Conservation (phyloP, 2,329 filamentous ascomycete genomes). For the Cladosporium sp. region DNA sequence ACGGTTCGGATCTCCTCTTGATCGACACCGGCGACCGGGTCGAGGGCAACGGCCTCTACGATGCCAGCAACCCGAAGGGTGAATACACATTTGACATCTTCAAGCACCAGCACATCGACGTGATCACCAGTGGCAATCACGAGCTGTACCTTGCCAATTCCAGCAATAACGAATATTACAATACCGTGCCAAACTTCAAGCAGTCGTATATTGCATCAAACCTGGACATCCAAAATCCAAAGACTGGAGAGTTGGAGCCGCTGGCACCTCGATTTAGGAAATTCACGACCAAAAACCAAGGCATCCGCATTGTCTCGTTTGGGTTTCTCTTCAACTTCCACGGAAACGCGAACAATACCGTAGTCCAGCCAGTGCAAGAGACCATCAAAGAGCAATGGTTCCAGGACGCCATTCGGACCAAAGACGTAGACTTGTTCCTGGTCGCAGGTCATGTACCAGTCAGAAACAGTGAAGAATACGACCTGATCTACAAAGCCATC, state of each 20-base stretch:
- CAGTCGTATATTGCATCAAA: conserved; percentile 86
- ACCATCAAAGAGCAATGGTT: conserved; percentile 87
- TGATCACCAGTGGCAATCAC: conserved; percentile 88
- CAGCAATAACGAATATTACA: conserved; percentile 70
- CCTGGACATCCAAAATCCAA: conserved; percentile 76
- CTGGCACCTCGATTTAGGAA: conserved; percentile 80
- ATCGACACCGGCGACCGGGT: conserved; percentile 91
- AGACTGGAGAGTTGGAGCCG: conserved; percentile 66
- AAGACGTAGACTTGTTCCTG: conserved; percentile 78
- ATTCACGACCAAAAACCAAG: conserved; percentile 87
- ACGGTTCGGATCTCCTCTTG: conserved; percentile 82
- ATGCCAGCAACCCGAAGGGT: conserved; percentile 82
- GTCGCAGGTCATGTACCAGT: conserved; percentile 83
- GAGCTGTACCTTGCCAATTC: conserved; percentile 84
- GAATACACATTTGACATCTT: conserved; percentile 85
- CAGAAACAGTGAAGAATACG: conserved; percentile 69
- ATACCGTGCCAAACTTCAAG: conserved; percentile 78
- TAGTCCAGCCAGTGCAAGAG: conserved; percentile 74
- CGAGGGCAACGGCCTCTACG: conserved; percentile 93
- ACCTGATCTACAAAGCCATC: conserved; percentile 72
- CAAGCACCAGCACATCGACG: conserved; percentile 74
- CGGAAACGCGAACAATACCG: conserved; percentile 84
- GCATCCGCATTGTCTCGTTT: conserved; percentile 78
- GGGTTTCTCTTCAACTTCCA: conserved; percentile 95
- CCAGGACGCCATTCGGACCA: conserved; percentile 72